These are phyloP conservation scores for Lactifluus pinguis DNA, from an alignment of 768 basidiomycete genomes.

Conservation along the genomic window DNA sequence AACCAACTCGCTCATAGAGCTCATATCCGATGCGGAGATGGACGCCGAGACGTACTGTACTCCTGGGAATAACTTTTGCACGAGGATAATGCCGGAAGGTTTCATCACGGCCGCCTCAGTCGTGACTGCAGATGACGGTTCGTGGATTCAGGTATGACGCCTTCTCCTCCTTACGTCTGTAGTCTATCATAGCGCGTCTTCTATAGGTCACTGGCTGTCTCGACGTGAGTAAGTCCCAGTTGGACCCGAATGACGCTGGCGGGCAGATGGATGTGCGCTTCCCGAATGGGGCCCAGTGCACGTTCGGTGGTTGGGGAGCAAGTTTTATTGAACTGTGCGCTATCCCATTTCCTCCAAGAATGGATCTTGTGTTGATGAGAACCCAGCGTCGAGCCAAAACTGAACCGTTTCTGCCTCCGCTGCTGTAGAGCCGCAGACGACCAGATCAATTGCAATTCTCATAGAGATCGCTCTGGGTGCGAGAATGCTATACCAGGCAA, in stretches of 20 bases:
- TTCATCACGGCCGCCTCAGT: conserved; percentile 33
- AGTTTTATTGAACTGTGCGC: conserved; percentile 45
- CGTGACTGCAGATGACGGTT: conserved; percentile 27
- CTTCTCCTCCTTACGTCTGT: neutral
- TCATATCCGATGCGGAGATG: conserved; percentile 32
- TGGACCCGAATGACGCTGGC: conserved; percentile 30
- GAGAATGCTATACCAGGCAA: conserved; percentile 35
- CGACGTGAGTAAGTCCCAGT: conserved; percentile 27
- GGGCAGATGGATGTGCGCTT: conserved; percentile 44
- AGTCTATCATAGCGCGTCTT: neutral
- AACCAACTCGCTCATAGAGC: conserved; percentile 22
- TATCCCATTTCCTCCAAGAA: neutral
- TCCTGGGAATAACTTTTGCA: conserved; percentile 23
- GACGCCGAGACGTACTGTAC: conserved; percentile 33
- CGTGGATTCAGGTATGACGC: conserved; percentile 32
- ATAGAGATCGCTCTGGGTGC: conserved; percentile 39
- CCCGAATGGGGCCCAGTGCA: conserved; percentile 46
- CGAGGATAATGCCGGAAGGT: conserved; percentile 26
- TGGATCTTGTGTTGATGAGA: neutral
- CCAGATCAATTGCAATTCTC: conserved; percentile 43
- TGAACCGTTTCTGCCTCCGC: conserved; percentile 40
- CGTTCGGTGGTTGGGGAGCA: conserved; percentile 41
- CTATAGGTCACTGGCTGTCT: conserved; percentile 35
- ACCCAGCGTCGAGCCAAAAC: conserved; percentile 37
- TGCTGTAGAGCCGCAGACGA: conserved; percentile 36